Evolutionary conservation across 768 basidiomycete genomes (phyloP), one percentile per base, ranked within the genome.

Genomic region (Symmetrospora coprosmae): DNA sequence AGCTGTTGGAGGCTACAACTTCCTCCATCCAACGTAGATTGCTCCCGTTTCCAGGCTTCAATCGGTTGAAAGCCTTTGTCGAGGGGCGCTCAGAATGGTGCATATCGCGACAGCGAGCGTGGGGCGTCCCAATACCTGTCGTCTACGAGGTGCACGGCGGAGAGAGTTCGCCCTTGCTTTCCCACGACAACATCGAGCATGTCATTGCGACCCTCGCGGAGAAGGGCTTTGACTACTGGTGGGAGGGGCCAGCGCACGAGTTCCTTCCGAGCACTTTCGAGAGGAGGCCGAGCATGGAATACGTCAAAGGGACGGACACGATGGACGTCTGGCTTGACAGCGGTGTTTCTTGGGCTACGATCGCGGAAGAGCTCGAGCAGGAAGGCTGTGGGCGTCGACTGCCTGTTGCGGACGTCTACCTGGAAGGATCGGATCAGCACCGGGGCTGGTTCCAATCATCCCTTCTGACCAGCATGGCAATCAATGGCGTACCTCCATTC

Each of bases 251-350:
- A 2, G 78, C 86, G 30, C 81, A 80, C 46, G 86, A 86, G 28
- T 94, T 99, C 72, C 74, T 92, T 4, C 79, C 84, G 9, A 78
- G 81, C 0, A 77, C 47, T 76, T 85, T 19, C 70, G 72, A 4
- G 74, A 76, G 49, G 73, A 76, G n/a, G 19, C 35, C 28, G 21
- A 61, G 25, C n/a, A n/a, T n/a, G n/a, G 23, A 40, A 1, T 90
- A 84, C 81, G 73, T 75, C 46, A 90, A 88, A 71, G 85, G 90
- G 8, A 82, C 80, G 2, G 92, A 99, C 70, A 99, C 92, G 2
- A 89, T 97, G 83, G 92, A 99, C 71, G 92, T 99, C 16, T 99
- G 92, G 92, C 97, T 96, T 66, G 92, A 99, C 73, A 91, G 87
- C 66, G 92, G 92, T 3, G 82, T 86, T 2, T 86, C 90, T 2